phyloP scores from a whole-genome alignment of 352 stramenopile species.

The Thalassiosira mediterranea region DNA sequence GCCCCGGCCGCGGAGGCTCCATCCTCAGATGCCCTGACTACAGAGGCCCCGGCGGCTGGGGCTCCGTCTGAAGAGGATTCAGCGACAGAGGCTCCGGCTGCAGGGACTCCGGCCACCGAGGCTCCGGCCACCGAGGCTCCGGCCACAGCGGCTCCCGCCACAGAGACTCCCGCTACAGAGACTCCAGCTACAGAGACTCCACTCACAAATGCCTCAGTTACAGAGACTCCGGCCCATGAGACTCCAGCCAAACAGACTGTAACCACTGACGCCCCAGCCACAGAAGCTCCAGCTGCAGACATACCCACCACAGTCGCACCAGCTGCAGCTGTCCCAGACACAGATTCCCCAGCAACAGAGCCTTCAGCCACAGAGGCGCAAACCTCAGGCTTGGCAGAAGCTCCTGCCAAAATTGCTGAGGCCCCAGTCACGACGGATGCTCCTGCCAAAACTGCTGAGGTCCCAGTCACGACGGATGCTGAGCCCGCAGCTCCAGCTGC shows the following conservation, averaged over 20 bases:
- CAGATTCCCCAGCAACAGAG: neutral
- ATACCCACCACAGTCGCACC: neutral
- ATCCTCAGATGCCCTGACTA: no score
- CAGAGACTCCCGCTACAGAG: no score
- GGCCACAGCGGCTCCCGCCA: constrained; percentile 1
- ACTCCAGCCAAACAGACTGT: no score
- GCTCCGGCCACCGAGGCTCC: no score
- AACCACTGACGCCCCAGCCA: constrained; percentile 8
- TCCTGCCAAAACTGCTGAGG: neutral
- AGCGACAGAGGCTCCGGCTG: neutral
- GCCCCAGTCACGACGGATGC: neutral
- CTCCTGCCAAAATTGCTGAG: neutral
- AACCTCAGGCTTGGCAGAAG: neutral
- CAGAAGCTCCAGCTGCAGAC: neutral
- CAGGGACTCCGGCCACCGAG: neutral
- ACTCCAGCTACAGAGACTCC: no score
- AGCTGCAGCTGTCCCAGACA: neutral
- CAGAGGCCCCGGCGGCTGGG: no score
- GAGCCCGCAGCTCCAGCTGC: no score
- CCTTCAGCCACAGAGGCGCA: neutral
- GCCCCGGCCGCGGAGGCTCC: no score
- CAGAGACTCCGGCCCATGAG: no score
- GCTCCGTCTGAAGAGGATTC: neutral
- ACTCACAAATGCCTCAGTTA: no score
- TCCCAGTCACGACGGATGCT: neutral